phyloP scores from a whole-genome alignment of 2,329 filamentous ascomycete genomes.

The Hymenoscyphus linearis region DNA sequence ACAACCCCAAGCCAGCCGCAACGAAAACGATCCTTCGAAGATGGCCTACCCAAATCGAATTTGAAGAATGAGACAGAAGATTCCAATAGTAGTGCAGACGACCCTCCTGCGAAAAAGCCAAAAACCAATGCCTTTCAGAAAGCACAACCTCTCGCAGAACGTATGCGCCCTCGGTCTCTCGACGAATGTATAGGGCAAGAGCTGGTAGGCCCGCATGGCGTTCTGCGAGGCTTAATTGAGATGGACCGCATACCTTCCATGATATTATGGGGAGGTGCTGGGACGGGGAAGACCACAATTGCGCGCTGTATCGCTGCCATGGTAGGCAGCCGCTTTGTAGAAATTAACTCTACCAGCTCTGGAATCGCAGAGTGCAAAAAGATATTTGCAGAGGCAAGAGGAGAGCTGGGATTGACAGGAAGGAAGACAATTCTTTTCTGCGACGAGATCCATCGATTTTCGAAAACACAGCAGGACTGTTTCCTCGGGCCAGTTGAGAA shows the following conservation, averaged over 20 bases:
- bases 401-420: constrained; percentile 74
- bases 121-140: constrained; percentile 61
- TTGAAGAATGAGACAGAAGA: constrained; percentile 15
- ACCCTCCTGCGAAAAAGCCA: constrained; percentile 51
- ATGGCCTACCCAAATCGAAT: constrained; percentile 9
- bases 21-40: constrained; percentile 31
- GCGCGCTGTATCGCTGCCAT: constrained; percentile 81
- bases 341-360: constrained; percentile 89
- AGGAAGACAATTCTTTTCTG: constrained; percentile 95
- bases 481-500: constrained; percentile 90
- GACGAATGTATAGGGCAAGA: constrained; percentile 89
- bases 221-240: constrained; percentile 82
- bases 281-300: constrained; percentile 86
- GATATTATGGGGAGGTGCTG: constrained; percentile 84
- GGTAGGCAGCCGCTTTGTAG: constrained; percentile 81
- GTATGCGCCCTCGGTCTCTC: constrained; percentile 80
- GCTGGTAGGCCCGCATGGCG: constrained; percentile 77
- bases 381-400: constrained; percentile 77
- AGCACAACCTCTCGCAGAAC: constrained; percentile 81
- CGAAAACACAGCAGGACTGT: constrained; percentile 86
- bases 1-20: constrained; percentile 20
- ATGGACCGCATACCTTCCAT: constrained; percentile 84
- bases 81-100: constrained; percentile 7
- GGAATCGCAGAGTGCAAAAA: constrained; percentile 90
- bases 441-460: constrained; percentile 62